Conservation (phyloP, 495 filamentous ascomycete genomes). For the Xylaria bambusicola region DNA sequence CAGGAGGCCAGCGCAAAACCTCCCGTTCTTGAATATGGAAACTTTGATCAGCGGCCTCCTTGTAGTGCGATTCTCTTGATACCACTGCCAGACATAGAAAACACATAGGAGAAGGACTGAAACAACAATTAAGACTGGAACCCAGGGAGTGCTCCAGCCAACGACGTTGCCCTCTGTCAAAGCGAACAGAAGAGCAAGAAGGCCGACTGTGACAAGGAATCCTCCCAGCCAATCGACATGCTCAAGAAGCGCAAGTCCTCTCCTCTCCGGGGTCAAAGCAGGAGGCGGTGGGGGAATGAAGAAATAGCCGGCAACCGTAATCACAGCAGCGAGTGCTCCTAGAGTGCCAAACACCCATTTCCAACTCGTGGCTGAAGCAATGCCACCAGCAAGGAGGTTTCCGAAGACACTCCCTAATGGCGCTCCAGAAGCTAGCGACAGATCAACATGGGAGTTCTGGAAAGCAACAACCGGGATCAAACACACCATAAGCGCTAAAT, state of each 20-base stretch:
- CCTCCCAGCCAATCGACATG: conserved; percentile 68
- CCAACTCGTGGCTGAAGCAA: conserved; percentile 59
- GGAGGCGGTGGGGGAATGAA: conserved; percentile 63
- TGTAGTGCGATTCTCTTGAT: conserved; percentile 50
- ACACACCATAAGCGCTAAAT: conserved; percentile 52
- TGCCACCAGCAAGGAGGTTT: conserved; percentile 55
- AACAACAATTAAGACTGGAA: conserved; percentile 63
- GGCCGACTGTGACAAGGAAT: conserved; percentile 61
- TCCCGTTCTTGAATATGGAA: conserved; percentile 52
- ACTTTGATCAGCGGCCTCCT: conserved; percentile 60
- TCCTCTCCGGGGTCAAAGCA: conserved; percentile 31
- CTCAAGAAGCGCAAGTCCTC: conserved; percentile 32
- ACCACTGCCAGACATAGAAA: conserved; percentile 68
- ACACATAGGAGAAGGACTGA: conserved; percentile 57
- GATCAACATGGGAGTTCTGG: background rate
- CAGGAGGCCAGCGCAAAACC: conserved; percentile 60
- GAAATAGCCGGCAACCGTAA: conserved; percentile 61
- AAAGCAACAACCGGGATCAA: background rate
- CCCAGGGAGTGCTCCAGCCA: conserved; percentile 69
- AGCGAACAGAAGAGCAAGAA: conserved; percentile 63
- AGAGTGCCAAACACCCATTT: conserved; percentile 68
- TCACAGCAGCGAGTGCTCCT: conserved; percentile 60
- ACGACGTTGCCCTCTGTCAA: conserved; percentile 64
- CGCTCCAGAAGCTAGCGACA: conserved; percentile 52
- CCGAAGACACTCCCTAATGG: conserved; percentile 59